These are phyloP conservation scores for Wolfiporia cocos DNA, from an alignment of 1,284 basidiomycete species.

Conservation along the genomic window DNA sequence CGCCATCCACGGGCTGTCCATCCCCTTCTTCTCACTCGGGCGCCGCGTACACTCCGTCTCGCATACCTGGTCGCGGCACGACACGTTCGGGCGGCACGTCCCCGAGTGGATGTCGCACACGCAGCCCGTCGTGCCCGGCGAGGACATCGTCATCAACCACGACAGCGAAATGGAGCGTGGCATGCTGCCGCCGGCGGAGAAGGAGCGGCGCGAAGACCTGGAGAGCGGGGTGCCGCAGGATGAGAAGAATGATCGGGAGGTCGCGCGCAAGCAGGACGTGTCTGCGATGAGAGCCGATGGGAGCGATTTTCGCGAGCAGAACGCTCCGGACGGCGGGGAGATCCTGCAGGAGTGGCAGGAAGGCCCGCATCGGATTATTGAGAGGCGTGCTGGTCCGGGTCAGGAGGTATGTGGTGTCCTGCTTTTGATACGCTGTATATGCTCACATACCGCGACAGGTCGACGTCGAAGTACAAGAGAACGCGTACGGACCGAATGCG, in stretches of 20 bases:
- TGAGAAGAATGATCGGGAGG: slow-evolving; percentile 16
- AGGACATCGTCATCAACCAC: slow-evolving; percentile 81
- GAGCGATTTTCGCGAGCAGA: slow-evolving; percentile 28
- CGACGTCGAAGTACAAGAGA: slow-evolving; percentile 54
- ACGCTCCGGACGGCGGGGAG: slow-evolving; percentile 40
- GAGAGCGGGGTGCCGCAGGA: slow-evolving; percentile 14
- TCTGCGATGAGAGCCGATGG: slow-evolving; percentile 10
- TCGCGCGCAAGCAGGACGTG: slow-evolving; percentile 3
- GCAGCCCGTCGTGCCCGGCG: slow-evolving; percentile 56
- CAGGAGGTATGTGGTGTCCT: slow-evolving; percentile 48
- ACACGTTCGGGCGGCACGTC: slow-evolving; percentile 37
- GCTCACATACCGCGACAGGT: slow-evolving; percentile 32
- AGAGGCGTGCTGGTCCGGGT: slow-evolving; percentile 48
- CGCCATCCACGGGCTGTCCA: slow-evolving; percentile 80
- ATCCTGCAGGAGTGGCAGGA: slow-evolving; percentile 57
- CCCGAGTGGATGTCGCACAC: slow-evolving; percentile 77
- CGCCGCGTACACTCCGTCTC: slow-evolving; percentile 86
- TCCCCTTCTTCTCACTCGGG: slow-evolving; percentile 79
- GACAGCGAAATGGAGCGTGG: slow-evolving; percentile 54
- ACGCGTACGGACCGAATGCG: slow-evolving; percentile 30
- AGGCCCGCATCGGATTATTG: slow-evolving; percentile 62
- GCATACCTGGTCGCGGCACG: slow-evolving; percentile 77
- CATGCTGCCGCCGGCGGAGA: slow-evolving; percentile 30
- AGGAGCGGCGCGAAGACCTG: slow-evolving; percentile 10
- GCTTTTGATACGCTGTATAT: slow-evolving; percentile 3